These are phyloP conservation scores for Cystobasidiopsis lactophilus DNA, from an alignment of 768 basidiomycete genomes.

Conservation along the genomic window DNA sequence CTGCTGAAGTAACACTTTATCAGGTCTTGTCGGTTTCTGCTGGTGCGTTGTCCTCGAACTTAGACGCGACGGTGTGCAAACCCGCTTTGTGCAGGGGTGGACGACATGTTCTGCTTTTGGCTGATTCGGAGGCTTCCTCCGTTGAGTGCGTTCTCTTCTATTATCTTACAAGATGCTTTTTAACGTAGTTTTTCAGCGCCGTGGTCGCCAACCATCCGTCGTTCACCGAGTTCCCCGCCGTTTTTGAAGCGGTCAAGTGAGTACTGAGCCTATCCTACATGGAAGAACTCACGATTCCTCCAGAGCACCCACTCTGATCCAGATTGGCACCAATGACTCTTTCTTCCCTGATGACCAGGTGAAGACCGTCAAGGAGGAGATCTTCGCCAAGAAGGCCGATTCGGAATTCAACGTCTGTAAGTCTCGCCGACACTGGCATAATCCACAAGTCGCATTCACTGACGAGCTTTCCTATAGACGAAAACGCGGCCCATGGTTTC, in stretches of 20 bases:
- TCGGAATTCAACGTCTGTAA: background rate
- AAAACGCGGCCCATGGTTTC: background rate
- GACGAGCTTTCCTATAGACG: background rate
- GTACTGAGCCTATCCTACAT: too few relatives aligned
- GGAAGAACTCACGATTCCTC: background rate
- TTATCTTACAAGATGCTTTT: background rate
- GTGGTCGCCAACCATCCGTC: conserved; percentile 6
- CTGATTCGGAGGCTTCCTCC: background rate
- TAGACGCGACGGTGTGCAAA: too few relatives aligned
- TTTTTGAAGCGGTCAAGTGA: background rate
- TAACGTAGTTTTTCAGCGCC: background rate
- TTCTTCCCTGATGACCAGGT: conserved; percentile 1
- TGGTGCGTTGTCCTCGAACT: background rate
- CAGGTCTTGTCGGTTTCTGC: conserved; percentile 4
- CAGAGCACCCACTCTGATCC: background rate
- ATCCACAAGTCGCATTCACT: too few relatives aligned
- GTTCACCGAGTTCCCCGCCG: conserved; percentile 1
- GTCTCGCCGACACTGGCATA: too few relatives aligned
- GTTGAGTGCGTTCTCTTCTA: conserved; percentile 1
- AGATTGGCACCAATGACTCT: conserved; percentile 1
- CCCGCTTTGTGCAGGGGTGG: background rate
- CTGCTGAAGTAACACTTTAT: too few relatives aligned
- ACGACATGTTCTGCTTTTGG: background rate
- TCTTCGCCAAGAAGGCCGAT: conserved; percentile 1
- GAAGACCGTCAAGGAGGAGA: background rate